phyloP scores from a whole-genome alignment of 1,139 yeast genomes.

The Yamadazyma pseudoaaseri region DNA sequence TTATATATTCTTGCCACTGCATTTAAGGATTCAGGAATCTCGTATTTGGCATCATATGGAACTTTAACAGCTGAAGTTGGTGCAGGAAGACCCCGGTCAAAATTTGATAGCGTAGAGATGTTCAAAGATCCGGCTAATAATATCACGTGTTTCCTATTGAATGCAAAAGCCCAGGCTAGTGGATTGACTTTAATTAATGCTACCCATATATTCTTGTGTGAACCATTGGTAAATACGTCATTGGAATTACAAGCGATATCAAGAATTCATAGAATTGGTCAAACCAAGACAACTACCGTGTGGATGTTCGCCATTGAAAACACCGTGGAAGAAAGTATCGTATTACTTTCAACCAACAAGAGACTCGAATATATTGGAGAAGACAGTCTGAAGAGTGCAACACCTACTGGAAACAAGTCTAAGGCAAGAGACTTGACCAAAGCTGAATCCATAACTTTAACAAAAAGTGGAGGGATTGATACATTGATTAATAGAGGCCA shows the following conservation, averaged over 20 bases:
- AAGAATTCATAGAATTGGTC: conserved; percentile 91
- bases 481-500: conserved; percentile 38
- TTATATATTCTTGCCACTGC: conserved; percentile 69
- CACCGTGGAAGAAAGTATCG: conserved; percentile 88
- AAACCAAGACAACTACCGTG: conserved; percentile 71
- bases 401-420: conserved; percentile 1
- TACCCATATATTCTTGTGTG: conserved; percentile 84
- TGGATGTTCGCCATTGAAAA: conserved; percentile 87
- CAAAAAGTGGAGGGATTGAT: conserved; percentile 40
- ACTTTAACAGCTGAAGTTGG: conserved; percentile 35
- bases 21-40: conserved; percentile 55
- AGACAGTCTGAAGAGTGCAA: conserved; percentile 10
- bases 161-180: conserved; percentile 84
- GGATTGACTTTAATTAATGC: conserved; percentile 92
- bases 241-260: conserved; percentile 89
- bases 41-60: conserved; percentile 45
- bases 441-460: conserved; percentile 38
- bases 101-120: conserved; percentile 49
- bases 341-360: conserved; percentile 54
- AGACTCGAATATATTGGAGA: conserved; percentile 35
- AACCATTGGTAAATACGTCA: conserved; percentile 87
- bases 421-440: conserved; percentile 25
- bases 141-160: conserved; percentile 79
- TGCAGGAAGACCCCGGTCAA: conserved; percentile 26
- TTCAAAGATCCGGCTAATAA: conserved; percentile 60